phyloP scores from a whole-genome alignment of 2,329 filamentous ascomycete genomes.

The Lizonia empirigonia region DNA sequence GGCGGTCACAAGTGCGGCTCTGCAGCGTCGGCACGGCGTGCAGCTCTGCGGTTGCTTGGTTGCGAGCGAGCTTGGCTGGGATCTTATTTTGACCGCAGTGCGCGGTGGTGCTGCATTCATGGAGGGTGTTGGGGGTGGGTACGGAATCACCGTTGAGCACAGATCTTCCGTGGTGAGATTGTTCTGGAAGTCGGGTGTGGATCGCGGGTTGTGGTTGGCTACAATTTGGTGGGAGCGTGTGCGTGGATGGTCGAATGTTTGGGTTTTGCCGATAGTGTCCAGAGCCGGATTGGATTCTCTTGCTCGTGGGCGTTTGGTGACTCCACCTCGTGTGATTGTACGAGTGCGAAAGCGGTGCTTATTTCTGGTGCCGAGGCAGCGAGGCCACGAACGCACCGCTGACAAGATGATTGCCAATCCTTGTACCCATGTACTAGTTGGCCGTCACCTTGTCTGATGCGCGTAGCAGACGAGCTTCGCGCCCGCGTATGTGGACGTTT shows the following conservation, averaged over 20 bases:
- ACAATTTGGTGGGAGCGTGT: background rate
- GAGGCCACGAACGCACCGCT: background rate
- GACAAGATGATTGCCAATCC: background rate
- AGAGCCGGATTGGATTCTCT: background rate
- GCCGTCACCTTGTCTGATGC: background rate
- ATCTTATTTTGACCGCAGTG: constrained; percentile 1
- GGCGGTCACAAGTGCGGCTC: constrained; percentile 8
- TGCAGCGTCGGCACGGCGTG: constrained; percentile 7
- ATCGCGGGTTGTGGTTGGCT: background rate
- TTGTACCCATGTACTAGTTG: background rate
- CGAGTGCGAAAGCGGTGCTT: background rate
- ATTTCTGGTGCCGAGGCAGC: background rate
- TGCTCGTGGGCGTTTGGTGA: background rate
- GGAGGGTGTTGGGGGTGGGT: background rate
- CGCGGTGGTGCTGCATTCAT: background rate
- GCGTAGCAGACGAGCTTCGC: background rate
- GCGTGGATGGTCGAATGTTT: background rate
- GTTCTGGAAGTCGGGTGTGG: background rate
- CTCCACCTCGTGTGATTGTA: background rate
- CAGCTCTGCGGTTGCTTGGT: constrained; percentile 2
- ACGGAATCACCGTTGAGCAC: constrained; percentile 7
- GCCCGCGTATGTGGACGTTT: background rate
- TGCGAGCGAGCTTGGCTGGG: background rate
- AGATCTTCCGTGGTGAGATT: constrained; percentile 7
- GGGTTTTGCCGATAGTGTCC: background rate